A percentile compares a stretch with the other conserved stretches of the same genome.
phyloP scores from a whole-genome alignment of 805 yeast genomes.

The Myxozyma lipomycoides region DNA sequence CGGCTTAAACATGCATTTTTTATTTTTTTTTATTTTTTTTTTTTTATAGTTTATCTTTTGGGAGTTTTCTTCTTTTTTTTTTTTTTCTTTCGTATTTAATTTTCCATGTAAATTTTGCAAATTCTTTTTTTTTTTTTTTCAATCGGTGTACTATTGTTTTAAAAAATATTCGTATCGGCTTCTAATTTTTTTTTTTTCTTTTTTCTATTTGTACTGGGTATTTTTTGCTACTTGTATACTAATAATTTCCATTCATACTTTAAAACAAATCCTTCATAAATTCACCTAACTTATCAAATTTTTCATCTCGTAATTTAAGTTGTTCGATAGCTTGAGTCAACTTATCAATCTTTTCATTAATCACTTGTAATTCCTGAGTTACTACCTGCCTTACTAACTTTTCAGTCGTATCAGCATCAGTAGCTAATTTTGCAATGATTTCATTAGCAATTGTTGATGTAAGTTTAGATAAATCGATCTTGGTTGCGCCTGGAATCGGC shows the following conservation, averaged over 20 bases:
- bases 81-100: neutral
- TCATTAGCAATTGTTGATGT: neutral
- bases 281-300: conserved; percentile 2
- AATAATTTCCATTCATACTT: neutral
- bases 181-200: neutral
- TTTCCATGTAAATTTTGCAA: neutral
- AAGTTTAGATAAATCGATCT: neutral
- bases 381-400: neutral
- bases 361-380: neutral
- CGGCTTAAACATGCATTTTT: neutral
- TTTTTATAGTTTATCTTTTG: neutral
- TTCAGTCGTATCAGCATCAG: neutral
- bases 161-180: too few relatives aligned
- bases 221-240: neutral
- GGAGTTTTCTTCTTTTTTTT: neutral
- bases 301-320: conserved; percentile 2
- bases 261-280: conserved; percentile 8
- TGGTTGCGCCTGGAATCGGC: neutral
- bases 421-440: neutral
- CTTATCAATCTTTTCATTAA: neutral
- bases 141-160: neutral
- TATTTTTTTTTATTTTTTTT: neutral
- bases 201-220: neutral
- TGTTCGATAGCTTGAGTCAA: conserved; percentile 1
- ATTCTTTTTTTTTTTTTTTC: neutral